Base-by-base conservation (phyloP, 495 filamentous ascomycete species). In the Tuber magnatum region DNA sequence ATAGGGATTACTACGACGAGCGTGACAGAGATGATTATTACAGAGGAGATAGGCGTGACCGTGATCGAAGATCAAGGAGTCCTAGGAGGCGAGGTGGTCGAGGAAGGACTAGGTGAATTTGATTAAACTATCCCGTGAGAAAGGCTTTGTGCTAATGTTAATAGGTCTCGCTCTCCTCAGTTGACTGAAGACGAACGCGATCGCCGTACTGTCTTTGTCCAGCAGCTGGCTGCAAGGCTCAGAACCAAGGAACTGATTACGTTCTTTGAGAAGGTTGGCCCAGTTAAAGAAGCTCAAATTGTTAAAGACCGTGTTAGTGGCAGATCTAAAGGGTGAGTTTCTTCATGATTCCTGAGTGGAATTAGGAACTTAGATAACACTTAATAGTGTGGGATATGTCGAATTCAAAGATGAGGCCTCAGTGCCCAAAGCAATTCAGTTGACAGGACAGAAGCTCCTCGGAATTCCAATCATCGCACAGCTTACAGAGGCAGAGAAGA, bases 391-490 rank as follows among this genome's bases (percentile, higher is more conserved):
- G 83, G 96, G 96, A 82, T 99, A 99, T 83, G 96, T 99, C 85
- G 96, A 99, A 87, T 99, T 99, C 85, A 95, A 94, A 83, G 90
- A 92, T 83, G 96, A 98, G 88, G 93, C 94, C 78, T 97, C 94
- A 78, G 96, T 99, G 78, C 87, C 89, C 82, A 89, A 89, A 84
- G 96, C 96, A 80, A 94, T 99, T 83, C 93, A 97, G 86, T 93
- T 99, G 86, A 99, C 96, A 83, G 96, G 96, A 84, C 96, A 98
- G 86, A 96, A 94, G 84, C 92, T 99, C 86, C 86, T 96, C 92
- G 94, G 94, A 86, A 97, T 98, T 79, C 96, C 96, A 28, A 95
- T 99, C 84, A 99, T 99, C 80, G 96, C 93, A 39, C 94, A 98
- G 85, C 90, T 97, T 83, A 97, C 96, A 78, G 96, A 99, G 86